Evolutionary conservation across 129 eudicot species (phyloP).

Genomic region (Silybum marianum): DNA sequence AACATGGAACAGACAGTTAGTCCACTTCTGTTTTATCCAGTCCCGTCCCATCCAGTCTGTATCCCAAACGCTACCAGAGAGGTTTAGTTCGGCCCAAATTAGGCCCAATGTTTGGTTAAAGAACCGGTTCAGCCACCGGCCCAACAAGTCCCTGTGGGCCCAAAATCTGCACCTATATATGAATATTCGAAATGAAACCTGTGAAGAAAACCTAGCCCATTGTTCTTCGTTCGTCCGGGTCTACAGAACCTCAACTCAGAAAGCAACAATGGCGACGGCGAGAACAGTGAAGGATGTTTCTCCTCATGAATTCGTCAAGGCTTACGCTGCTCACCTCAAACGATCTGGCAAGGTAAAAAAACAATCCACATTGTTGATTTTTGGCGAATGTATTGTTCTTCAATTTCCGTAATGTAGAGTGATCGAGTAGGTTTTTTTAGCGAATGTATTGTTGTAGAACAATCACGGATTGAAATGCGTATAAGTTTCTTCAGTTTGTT

Average conservation of each 20-base stretch:
- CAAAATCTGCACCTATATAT: constrained; percentile 14
- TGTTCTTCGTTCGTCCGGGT: constrained; percentile 13
- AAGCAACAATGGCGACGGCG: constrained; percentile 68
- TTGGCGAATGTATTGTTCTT: not conserved
- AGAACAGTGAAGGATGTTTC: constrained; percentile 89
- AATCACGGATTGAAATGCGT: not conserved
- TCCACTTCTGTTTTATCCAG: no score
- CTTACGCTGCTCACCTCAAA: constrained; percentile 88
- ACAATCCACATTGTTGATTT: not conserved
- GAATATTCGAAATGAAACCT: not conserved
- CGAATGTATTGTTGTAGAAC: not conserved
- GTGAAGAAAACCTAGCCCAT: constrained; percentile 36
- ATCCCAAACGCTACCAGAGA: no score
- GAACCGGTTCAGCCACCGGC: not conserved
- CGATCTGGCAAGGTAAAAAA: constrained; percentile 73
- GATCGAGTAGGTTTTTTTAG: not conserved
- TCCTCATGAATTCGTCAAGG: constrained; percentile 85
- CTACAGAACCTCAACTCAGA: constrained; percentile 7
- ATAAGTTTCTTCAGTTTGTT: not conserved
- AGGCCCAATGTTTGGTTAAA: no score
- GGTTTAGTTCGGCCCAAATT: no score
- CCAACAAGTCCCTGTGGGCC: constrained; percentile 18
- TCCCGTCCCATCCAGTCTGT: no score
- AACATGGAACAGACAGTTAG: no score
- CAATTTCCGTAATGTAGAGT: not conserved